Conservation (phyloP, 108 stramenopile genomes). For the Nitzschia sp. region DNA sequence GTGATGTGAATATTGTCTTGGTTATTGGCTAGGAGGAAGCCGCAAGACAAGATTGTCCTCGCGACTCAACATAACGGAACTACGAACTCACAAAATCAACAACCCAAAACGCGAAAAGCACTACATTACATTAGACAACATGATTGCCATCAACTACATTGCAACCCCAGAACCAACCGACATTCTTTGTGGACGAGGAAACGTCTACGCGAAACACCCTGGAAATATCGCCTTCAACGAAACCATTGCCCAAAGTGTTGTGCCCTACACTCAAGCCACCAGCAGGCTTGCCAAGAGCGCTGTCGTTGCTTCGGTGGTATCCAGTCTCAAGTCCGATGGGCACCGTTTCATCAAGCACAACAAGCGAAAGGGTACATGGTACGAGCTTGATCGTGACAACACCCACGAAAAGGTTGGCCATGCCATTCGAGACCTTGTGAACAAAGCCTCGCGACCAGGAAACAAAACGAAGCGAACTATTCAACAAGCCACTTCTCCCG, state of each 20-base stretch:
- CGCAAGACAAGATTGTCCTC: too few species aligned
- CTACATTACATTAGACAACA: not conserved
- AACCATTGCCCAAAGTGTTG: conserved; percentile 21
- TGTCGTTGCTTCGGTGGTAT: conserved; percentile 29
- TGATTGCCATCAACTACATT: too few species aligned
- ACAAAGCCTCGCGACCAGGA: not conserved
- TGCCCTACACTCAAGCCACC: conserved; percentile 19
- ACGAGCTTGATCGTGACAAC: conserved; percentile 16
- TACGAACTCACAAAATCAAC: not conserved
- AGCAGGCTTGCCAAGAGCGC: conserved; percentile 22
- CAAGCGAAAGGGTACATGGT: conserved; percentile 20
- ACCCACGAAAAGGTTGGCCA: conserved; percentile 37
- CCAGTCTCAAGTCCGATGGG: conserved; percentile 10
- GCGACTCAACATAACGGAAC: too few species aligned
- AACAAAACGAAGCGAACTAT: too few species aligned
- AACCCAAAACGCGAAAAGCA: not conserved
- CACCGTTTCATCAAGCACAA: conserved; percentile 29
- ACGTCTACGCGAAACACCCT: conserved; percentile 20
- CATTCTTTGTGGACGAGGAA: conserved; percentile 50
- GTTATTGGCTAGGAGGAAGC: too few species aligned
- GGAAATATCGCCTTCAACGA: conserved; percentile 33
- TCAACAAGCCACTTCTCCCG: too few species aligned
- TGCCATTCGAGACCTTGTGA: conserved; percentile 26
- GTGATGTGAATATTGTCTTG: too few species aligned
- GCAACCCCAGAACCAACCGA: conserved; percentile 4